A percentile compares a stretch with the other conserved stretches of the same genome.
Conservation (phyloP, 139 green algal species). For the Prasinococcaceae sp. region DNA sequence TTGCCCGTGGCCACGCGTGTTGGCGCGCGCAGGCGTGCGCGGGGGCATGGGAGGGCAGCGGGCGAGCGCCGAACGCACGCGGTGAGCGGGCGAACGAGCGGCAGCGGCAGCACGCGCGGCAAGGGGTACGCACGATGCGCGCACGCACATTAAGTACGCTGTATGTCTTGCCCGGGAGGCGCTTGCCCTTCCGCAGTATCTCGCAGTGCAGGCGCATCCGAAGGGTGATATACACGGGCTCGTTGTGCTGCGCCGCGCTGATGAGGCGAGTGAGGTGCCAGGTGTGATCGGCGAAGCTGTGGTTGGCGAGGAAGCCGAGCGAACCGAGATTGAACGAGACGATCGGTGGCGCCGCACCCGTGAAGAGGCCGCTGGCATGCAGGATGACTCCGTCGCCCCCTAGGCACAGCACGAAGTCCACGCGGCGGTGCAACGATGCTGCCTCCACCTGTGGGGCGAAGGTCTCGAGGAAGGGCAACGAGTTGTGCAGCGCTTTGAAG, state of each 20-base stretch:
- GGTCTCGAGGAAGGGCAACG: slow-evolving; percentile 31
- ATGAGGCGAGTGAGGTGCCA: slow-evolving; percentile 39
- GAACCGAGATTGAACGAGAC: slow-evolving; percentile 93
- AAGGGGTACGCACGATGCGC: no score
- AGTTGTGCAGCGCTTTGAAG: no score
- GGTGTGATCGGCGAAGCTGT: slow-evolving; percentile 20
- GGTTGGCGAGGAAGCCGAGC: slow-evolving; percentile 91
- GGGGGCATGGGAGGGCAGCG: no score
- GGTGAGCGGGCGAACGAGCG: no score
- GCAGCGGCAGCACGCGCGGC: no score
- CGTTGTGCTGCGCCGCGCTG: slow-evolving; percentile 31
- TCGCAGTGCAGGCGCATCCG: slow-evolving; percentile 85
- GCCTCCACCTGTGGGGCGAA: slow-evolving; percentile 9
- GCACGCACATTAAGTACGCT: slow-evolving; percentile 18
- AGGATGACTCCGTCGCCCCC: slow-evolving; percentile 93
- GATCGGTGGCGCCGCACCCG: slow-evolving; percentile 35
- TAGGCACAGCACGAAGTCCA: slow-evolving; percentile 94
- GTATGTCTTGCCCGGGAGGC: slow-evolving; percentile 20
- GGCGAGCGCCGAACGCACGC: no score
- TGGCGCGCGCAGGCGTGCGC: no score
- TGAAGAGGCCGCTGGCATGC: slow-evolving; percentile 74
- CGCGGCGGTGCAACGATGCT: slow-evolving; percentile 12
- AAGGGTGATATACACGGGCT: slow-evolving; percentile 86
- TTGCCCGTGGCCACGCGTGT: no score
- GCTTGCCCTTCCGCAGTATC: slow-evolving; percentile 34